Percentiles rank a stretch among this genome's conserved stretches.
These are phyloP conservation scores for Fraxinus baroniana DNA, from an alignment of 305 asterid species.

Conservation along the genomic window DNA sequence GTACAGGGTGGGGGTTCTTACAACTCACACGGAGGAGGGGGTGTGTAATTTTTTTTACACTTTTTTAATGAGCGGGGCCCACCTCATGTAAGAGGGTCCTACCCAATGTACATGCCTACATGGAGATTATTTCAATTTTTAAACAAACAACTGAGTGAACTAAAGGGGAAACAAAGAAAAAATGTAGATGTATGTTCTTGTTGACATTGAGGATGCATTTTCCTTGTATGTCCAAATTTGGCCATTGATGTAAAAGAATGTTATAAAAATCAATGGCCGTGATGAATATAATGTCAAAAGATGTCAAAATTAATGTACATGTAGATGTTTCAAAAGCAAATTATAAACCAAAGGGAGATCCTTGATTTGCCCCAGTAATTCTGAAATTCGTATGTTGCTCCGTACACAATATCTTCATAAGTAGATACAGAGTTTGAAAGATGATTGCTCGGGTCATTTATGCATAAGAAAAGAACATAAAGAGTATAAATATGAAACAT, in stretches of 20 bases:
- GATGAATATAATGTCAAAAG: neutral
- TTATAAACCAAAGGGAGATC: neutral
- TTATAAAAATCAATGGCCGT: neutral
- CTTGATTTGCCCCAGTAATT: neutral
- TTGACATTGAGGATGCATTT: neutral
- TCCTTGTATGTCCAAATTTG: neutral
- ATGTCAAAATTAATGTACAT: no score
- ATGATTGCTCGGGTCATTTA: neutral
- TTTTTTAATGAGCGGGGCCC: no score
- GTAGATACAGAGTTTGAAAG: neutral
- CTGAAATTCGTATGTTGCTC: neutral
- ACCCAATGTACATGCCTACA: no score
- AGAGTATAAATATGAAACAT: neutral
- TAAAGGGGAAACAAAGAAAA: neutral
- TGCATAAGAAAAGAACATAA: neutral
- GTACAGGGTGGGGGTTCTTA: no score
- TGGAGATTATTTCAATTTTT: no score
- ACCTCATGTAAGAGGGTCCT: no score
- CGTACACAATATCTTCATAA: neutral
- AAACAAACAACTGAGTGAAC: neutral
- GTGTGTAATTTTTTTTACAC: no score
- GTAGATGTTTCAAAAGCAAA: neutral
- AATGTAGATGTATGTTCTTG: neutral
- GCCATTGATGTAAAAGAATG: neutral
- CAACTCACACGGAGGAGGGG: no score